Base-by-base conservation (phyloP, 2,329 filamentous ascomycete genomes). In the Gremmenia infestans region DNA sequence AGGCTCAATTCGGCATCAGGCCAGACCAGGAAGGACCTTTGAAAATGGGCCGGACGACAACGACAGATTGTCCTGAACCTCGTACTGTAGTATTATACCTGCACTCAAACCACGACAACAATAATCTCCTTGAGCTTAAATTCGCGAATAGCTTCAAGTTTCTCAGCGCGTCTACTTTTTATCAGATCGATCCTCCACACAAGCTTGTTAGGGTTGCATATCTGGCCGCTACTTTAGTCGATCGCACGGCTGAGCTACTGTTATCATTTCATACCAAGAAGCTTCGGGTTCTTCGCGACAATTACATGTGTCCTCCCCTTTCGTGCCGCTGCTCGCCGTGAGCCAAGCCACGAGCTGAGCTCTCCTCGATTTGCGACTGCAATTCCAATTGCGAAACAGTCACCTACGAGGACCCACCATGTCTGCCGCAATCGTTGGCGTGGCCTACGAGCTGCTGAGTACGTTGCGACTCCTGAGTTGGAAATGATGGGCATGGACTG, bases 361-460 rank as follows among this genome's bases (percentile, higher is more conserved):
- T 25, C 43, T 48, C 19, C 53, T 40, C 28, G 15, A 7, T 36
- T 35, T 28, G 47, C 23, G 35, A 52, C 50, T 28, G 37, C 37
- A 23, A 15, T 32, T 39, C 37, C 50, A 47, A 43, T 32, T 39
- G 40, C 50, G 48, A 43, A 50, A 48, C 17, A 32, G 7, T 17
- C 3, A 14, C 14, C 3, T 25, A 40, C 23, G 14, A 49, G n/a
- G 2, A 50, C 51, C 55, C 58, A 64, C 56, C 46, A 63, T 65
- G 58, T 67, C 67, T 52, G 63, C 65, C 28, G 56, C 61, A 7
- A 57, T 70, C 28, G 66, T 60, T 35, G 63, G 58, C 49, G 60
- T 66, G 5, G 64, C 64, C 51, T 65, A 65, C 51, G 66, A 70
- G 63, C 62, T 72, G 35, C 59, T 72, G 43, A 70, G 70, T 72